These are phyloP conservation scores for Castanea mollissima DNA, from an alignment of 306 rosid species.

Conservation along the genomic window DNA sequence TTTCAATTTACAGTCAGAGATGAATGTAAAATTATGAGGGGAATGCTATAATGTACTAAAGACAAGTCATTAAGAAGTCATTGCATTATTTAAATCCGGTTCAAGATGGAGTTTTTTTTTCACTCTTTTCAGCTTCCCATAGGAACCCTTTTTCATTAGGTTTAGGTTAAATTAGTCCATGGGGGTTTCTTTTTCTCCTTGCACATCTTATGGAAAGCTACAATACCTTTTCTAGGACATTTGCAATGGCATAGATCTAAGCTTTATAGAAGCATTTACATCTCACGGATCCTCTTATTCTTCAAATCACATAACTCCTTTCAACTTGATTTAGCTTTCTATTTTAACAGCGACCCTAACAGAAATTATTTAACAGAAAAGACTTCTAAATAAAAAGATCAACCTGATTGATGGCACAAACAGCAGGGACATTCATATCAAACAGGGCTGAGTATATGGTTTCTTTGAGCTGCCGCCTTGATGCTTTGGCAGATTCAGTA, in stretches of 20 bases:
- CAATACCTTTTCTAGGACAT: not conserved
- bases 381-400: not conserved
- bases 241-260: not conserved
- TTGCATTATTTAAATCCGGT: not conserved
- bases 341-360: not conserved
- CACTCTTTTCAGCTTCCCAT: not conserved
- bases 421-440: slow-evolving; percentile 85
- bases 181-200: not conserved
- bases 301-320: slow-evolving; percentile 3
- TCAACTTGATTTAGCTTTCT: not conserved
- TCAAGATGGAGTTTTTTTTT: not conserved
- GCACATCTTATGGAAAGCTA: not conserved
- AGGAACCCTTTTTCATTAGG: not conserved
- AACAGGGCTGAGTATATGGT: slow-evolving; percentile 64
- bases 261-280: not conserved
- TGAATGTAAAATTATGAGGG: too few relatives aligned
- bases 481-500: slow-evolving; percentile 81
- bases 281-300: slow-evolving; percentile 11
- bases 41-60: too few relatives aligned
- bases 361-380: not conserved
- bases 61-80: too few relatives aligned
- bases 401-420: slow-evolving; percentile 93
- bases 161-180: not conserved
- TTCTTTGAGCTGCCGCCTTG: slow-evolving; percentile 80
- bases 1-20: too few relatives aligned